These are phyloP conservation scores for Penicillium mononematosum DNA, from an alignment of 495 filamentous ascomycete species.

Conservation along the genomic window DNA sequence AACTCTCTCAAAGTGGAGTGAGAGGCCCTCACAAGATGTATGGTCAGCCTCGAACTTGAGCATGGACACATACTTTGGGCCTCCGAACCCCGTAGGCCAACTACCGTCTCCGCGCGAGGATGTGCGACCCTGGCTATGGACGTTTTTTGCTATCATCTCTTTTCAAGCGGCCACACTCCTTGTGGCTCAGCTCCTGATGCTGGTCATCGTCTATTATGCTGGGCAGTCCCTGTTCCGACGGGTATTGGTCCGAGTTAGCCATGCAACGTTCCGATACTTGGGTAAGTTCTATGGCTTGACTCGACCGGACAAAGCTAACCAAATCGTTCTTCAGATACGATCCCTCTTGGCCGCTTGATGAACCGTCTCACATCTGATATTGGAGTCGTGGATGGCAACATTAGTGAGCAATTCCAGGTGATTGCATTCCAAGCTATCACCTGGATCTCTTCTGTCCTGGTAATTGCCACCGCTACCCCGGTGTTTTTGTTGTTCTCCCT, in stretches of 20 bases:
- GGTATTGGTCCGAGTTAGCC: conserved; percentile 65
- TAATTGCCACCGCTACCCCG: conserved; percentile 74
- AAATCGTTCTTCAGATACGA: conserved; percentile 54
- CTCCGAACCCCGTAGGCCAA: conserved; percentile 46
- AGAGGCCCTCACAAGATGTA: not conserved
- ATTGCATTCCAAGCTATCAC: conserved; percentile 63
- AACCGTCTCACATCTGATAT: conserved; percentile 85
- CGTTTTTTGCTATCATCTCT: conserved; percentile 61
- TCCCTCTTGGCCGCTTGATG: conserved; percentile 80
- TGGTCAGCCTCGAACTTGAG: conserved; percentile 10
- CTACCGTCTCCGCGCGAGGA: conserved; percentile 66
- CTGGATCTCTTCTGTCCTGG: conserved; percentile 67
- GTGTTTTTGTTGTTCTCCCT: conserved; percentile 69
- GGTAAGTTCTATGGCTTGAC: conserved; percentile 5
- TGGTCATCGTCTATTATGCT: conserved; percentile 70
- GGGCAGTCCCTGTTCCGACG: conserved; percentile 69
- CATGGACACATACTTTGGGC: conserved; percentile 25
- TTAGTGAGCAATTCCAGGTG: conserved; percentile 64
- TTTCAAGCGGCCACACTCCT: conserved; percentile 55
- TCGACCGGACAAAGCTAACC: not conserved
- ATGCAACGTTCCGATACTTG: conserved; percentile 83
- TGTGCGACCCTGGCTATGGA: conserved; percentile 69
- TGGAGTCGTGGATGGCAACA: conserved; percentile 75
- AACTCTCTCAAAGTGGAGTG: conserved; percentile 9
- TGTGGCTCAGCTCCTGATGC: conserved; percentile 57